phyloP scores from a whole-genome alignment of 768 basidiomycete species.

The Termitomyces sp. region DNA sequence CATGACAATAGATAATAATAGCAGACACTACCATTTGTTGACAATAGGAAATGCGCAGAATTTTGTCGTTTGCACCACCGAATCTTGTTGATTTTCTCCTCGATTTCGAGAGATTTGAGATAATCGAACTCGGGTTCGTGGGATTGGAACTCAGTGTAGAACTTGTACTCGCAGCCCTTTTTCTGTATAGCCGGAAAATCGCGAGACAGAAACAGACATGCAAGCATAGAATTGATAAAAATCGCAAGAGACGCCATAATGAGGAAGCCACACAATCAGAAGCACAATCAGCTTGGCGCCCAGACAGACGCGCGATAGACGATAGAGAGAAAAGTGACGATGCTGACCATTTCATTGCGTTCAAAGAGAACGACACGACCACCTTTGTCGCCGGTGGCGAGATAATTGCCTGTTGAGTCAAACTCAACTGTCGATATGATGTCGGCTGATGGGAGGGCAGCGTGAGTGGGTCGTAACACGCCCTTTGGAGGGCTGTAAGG shows the following conservation, averaged over 20 bases:
- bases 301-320: slow-evolving; percentile 11
- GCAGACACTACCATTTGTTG: slow-evolving; percentile 80
- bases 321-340: slow-evolving; percentile 10
- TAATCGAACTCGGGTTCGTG: slow-evolving; percentile 99
- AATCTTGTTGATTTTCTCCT: slow-evolving; percentile 99
- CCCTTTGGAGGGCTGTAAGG: neutral
- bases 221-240: slow-evolving; percentile 9
- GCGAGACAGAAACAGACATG: slow-evolving; percentile 18
- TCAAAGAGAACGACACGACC: slow-evolving; percentile 98
- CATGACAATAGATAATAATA: neutral
- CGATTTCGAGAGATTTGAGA: slow-evolving; percentile 98
- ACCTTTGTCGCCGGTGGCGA: slow-evolving; percentile 99
- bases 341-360: slow-evolving; percentile 87
- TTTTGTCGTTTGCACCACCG: slow-evolving; percentile 99
- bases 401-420: slow-evolving; percentile 98
- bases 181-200: slow-evolving; percentile 55
- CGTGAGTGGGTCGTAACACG: slow-evolving; percentile 9
- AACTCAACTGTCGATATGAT: slow-evolving; percentile 99
- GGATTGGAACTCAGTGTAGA: slow-evolving; percentile 99
- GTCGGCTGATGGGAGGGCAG: slow-evolving; percentile 66
- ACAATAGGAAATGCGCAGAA: slow-evolving; percentile 92
- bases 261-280: slow-evolving; percentile 22
- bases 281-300: slow-evolving; percentile 26
- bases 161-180: slow-evolving; percentile 99
- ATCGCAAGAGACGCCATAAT: slow-evolving; percentile 12